Conservation (phyloP, 441 rosid species). For the Pelargonium cotyledonis region DNA sequence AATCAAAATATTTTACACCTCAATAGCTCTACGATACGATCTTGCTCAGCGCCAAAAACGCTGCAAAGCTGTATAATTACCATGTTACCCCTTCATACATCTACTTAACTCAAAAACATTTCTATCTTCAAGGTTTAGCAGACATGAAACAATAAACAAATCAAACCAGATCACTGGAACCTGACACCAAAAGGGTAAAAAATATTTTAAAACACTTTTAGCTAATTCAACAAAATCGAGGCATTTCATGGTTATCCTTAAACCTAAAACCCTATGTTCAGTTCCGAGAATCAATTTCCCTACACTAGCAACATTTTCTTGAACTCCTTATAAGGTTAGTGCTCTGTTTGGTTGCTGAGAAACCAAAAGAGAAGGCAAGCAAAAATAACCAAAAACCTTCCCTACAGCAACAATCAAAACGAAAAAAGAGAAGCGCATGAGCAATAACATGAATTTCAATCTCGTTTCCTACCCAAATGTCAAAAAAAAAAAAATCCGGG, state of each 20-base stretch:
- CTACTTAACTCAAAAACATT: not conserved
- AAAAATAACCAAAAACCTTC: not conserved
- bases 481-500: constrained; percentile 21
- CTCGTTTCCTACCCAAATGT: constrained; percentile 9
- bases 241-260: not conserved
- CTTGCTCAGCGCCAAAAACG: not conserved
- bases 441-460: not conserved
- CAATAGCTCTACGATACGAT: not conserved
- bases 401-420: not conserved
- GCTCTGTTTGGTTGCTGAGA: not conserved
- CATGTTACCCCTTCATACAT: not conserved
- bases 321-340: too few relatives aligned
- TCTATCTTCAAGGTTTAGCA: not conserved
- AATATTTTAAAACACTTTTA: not conserved
- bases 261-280: not conserved
- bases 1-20: constrained; percentile 3
- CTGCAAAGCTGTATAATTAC: not conserved
- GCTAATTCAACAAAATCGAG: constrained; percentile 2
- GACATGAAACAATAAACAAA: not conserved
- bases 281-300: not conserved
- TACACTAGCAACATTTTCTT: not conserved
- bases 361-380: not conserved
- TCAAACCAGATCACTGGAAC: not conserved
- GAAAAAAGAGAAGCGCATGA: not conserved
- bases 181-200: not conserved